Base-by-base conservation (phyloP, 164 flowering plant genomes). In the Vitis riparia region DNA sequence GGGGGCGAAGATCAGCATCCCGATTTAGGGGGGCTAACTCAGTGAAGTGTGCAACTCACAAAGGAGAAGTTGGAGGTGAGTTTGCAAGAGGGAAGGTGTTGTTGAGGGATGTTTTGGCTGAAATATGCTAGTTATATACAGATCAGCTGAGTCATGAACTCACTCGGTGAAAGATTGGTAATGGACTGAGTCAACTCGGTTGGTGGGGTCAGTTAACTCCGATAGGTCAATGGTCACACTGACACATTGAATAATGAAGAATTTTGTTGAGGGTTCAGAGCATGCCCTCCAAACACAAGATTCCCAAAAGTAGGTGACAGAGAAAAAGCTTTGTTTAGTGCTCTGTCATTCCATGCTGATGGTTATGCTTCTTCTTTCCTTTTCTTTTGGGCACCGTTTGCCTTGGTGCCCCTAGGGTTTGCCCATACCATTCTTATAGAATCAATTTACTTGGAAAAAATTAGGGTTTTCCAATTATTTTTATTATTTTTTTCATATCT, bases 51-150 rank as follows among this genome's bases (percentile, higher is more conserved):
- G 61, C 56, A 44, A 17, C 48, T 5, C 55, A 61, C 29, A 27
- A 65, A 15, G 75, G 11, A 17, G 68, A 68, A 23, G 58, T 47
- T 2, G 47, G 30, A 7, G 51, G 49, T 49, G 69, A 70, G 29
- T 44, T 65, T 48, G 32, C 81, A 1, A 63, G 61, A 11, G 65
- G 73, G 62, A 69, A 67, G 72, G 10, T 79, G 68, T 57, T 76
- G 72, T 13, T 78, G 56, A 73, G 75, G 69, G 83, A 84, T 66
- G 69, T 84, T 29, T 72, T 81, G 63, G 78, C 81, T 9, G 87
- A 81, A 66, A 13, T 19, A 55, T 64, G 1, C 32, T 27, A 10
- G 44, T 6, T 37, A 37, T 37, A 2, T 37, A 3, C 6, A 37
- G 44, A 37, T 37, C 6, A 5, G 44, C 44, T 37, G 44, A 37